Evolutionary conservation across 2,329 filamentous ascomycete species (phyloP).

Genomic region (Phialophora verrucosa): DNA sequence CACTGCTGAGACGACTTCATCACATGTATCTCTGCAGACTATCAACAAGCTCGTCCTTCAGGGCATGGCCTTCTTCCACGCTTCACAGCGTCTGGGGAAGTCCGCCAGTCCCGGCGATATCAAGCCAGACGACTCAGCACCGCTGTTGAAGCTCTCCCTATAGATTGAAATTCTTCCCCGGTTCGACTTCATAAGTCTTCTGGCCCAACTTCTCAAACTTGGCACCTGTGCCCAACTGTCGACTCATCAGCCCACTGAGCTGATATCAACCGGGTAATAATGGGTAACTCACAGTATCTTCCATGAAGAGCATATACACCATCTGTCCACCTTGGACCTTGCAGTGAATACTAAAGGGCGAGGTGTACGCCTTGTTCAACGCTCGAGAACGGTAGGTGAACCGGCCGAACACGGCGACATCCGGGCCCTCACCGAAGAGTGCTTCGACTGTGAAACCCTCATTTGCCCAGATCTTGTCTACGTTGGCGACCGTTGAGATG

Average conservation of each 20-base stretch:
- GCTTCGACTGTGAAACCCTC: conserved; percentile 28
- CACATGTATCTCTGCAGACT: background rate
- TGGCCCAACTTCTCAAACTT: conserved; percentile 9
- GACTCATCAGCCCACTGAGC: background rate
- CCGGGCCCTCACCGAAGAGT: conserved; percentile 23
- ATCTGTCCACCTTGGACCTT: conserved; percentile 15
- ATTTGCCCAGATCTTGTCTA: conserved; percentile 24
- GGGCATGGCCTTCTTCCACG: background rate
- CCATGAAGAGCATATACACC: conserved; percentile 9
- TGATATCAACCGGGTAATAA: too few relatives aligned
- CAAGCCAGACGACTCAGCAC: background rate
- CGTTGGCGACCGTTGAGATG: conserved; percentile 29
- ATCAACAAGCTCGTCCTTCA: background rate
- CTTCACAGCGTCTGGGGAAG: background rate
- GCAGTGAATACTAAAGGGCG: conserved; percentile 30
- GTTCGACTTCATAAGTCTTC: conserved; percentile 6
- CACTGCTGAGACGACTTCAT: background rate
- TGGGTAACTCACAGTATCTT: conserved; percentile 3
- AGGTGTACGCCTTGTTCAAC: conserved; percentile 24
- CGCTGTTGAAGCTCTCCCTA: background rate
- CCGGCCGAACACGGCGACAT: conserved; percentile 32
- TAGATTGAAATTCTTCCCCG: background rate
- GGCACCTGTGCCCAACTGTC: conserved; percentile 6
- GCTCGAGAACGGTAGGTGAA: conserved; percentile 26
- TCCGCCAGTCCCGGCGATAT: background rate